A percentile compares a stretch with the other conserved stretches of the same genome.
phyloP scores from a whole-genome alignment of 2,329 filamentous ascomycete genomes.

The Trichoderma aggressivum region DNA sequence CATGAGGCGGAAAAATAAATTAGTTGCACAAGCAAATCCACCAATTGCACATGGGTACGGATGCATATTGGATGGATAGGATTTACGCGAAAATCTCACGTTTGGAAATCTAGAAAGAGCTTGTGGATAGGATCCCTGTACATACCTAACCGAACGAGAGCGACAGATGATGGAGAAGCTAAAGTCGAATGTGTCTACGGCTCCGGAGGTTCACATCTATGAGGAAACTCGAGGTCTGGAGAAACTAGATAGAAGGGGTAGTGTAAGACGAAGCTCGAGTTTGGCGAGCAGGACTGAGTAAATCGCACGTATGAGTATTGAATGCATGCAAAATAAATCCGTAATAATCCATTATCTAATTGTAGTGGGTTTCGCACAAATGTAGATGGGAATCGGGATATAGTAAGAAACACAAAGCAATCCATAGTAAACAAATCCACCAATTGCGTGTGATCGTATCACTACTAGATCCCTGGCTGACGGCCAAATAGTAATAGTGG shows the following conservation, averaged over 20 bases:
- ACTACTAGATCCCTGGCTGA: not conserved
- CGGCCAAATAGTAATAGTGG: not conserved
- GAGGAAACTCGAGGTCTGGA: not conserved
- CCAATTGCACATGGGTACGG: not conserved
- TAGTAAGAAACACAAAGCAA: not conserved
- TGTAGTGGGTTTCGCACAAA: not conserved
- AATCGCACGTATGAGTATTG: not conserved
- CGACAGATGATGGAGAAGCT: not conserved
- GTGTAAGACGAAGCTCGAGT: not conserved
- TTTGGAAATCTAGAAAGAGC: not conserved
- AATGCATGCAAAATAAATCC: not conserved
- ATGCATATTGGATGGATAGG: not conserved
- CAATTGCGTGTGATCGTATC: not conserved
- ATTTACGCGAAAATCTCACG: not conserved
- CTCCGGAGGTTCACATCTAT: too few species aligned
- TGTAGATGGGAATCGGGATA: not conserved
- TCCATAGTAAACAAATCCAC: not conserved
- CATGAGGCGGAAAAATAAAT: not conserved
- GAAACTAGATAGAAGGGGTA: not conserved
- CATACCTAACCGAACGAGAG: not conserved
- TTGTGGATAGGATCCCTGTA: fast-evolving
- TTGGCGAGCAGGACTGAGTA: not conserved
- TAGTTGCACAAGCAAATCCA: not conserved
- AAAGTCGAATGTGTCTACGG: not conserved
- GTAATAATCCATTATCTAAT: not conserved